Evolutionary conservation across 305 asterid genomes (phyloP).

Genomic region (Euphrasia arctica): DNA sequence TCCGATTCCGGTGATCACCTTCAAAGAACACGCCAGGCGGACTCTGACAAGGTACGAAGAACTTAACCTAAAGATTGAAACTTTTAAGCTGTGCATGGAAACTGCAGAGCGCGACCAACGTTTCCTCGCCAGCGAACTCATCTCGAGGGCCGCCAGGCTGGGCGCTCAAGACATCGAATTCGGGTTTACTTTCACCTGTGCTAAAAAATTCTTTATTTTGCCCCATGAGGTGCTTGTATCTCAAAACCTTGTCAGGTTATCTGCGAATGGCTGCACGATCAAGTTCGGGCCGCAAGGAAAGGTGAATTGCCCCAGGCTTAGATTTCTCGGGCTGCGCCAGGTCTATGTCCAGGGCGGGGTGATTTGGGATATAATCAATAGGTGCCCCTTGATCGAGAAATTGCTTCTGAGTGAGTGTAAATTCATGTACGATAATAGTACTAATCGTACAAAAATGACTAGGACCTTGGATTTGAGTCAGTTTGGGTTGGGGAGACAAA

Average conservation of each 20-base stretch:
- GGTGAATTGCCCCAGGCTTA: constrained; percentile 9
- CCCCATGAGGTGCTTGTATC: constrained; percentile 14
- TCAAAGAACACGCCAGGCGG: neutral
- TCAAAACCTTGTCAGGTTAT: neutral
- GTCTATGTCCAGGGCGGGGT: neutral
- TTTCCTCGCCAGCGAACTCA: too few relatives aligned
- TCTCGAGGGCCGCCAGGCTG: too few relatives aligned
- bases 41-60: neutral
- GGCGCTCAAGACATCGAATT: too few relatives aligned
- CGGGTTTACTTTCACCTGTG: too few relatives aligned
- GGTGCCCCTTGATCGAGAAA: constrained; percentile 25
- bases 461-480: too few relatives aligned
- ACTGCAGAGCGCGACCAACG: too few relatives aligned
- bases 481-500: too few relatives aligned
- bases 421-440: neutral
- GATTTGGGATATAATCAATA: constrained; percentile 6
- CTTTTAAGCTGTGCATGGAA: too few relatives aligned
- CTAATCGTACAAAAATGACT: too few relatives aligned
- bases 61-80: neutral
- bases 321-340: neutral
- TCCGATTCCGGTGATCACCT: too few relatives aligned
- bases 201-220: neutral
- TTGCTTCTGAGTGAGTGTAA: neutral
- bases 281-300: neutral
- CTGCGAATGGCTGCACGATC: neutral